Evolutionary conservation across 768 basidiomycete species (phyloP).

Genomic region (Tephrocybe sp.): DNA sequence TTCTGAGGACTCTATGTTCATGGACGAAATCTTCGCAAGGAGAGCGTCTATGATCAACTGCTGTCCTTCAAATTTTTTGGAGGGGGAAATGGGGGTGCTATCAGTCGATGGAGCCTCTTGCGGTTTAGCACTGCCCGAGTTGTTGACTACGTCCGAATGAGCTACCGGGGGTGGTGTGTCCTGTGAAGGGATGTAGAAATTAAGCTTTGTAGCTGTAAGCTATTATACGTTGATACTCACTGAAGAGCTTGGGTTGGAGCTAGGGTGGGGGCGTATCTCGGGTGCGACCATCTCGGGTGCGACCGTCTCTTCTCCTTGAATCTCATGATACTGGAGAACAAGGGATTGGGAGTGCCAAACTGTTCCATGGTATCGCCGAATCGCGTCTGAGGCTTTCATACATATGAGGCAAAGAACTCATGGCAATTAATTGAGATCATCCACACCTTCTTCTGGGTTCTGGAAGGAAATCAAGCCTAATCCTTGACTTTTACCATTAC

Average conservation of each 20-base stretch:
- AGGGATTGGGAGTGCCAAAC: background rate
- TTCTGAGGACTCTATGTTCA: background rate
- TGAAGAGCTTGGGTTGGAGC: background rate
- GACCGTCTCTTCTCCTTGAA: background rate
- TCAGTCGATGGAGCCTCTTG: background rate
- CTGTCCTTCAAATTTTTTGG: background rate
- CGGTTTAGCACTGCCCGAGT: background rate
- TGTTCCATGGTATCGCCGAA: background rate
- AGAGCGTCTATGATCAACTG: background rate
- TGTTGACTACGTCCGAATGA: slow-evolving; percentile 1
- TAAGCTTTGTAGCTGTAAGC: too few species aligned
- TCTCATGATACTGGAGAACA: slow-evolving; percentile 3
- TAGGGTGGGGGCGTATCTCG: background rate
- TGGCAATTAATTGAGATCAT: background rate
- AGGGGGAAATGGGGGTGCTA: background rate
- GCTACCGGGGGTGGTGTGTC: background rate
- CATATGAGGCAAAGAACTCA: too few species aligned
- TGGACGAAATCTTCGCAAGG: background rate
- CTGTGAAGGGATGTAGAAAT: too few species aligned
- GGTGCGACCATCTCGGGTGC: background rate
- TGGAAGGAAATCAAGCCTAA: slow-evolving; percentile 10
- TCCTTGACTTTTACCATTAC: background rate
- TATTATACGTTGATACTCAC: too few species aligned
- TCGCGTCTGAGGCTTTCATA: slow-evolving; percentile 4
- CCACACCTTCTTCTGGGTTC: slow-evolving; percentile 4